A percentile compares a stretch with the other conserved stretches of the same genome.
These are phyloP conservation scores for Populus alba DNA, from an alignment of 345 rosid genomes.

Conservation along the genomic window DNA sequence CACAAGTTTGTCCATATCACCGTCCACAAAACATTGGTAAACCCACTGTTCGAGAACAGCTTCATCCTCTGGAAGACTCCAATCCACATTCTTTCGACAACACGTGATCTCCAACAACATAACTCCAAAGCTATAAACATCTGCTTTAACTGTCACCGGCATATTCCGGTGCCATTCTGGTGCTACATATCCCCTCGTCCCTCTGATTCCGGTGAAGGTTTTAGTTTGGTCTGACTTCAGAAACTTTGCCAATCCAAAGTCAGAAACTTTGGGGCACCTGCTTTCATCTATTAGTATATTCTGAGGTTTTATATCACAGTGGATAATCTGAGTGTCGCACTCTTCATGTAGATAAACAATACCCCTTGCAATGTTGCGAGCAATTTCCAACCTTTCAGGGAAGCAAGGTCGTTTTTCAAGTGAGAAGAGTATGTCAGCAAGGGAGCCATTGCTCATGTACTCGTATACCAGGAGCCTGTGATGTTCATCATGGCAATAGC, in stretches of 20 bases:
- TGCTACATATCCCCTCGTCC: no score
- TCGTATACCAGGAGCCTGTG: constrained; percentile 28
- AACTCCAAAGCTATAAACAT: no score
- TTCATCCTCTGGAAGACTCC: neutral
- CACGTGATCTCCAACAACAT: no score
- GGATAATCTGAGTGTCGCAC: constrained; percentile 32
- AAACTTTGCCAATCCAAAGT: no score
- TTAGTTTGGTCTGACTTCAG: no score
- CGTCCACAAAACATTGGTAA: no score
- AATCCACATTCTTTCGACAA: no score
- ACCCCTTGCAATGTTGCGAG: constrained; percentile 29
- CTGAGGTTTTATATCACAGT: constrained; percentile 32
- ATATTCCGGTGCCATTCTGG: no score
- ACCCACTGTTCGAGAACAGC: constrained; percentile 27
- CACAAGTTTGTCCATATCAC: no score
- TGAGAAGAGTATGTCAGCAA: constrained; percentile 27
- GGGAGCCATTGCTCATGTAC: constrained; percentile 34
- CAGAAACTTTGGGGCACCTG: constrained; percentile 20
- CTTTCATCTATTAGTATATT: constrained; percentile 27
- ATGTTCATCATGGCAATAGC: constrained; percentile 23
- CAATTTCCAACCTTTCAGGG: constrained; percentile 18
- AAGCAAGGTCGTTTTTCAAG: constrained; percentile 11
- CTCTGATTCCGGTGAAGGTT: no score
- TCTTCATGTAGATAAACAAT: constrained; percentile 28
- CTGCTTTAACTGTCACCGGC: no score